Evolutionary conservation across 257 asterid genomes (phyloP).

Genomic region (Pogostemon cablin): DNA sequence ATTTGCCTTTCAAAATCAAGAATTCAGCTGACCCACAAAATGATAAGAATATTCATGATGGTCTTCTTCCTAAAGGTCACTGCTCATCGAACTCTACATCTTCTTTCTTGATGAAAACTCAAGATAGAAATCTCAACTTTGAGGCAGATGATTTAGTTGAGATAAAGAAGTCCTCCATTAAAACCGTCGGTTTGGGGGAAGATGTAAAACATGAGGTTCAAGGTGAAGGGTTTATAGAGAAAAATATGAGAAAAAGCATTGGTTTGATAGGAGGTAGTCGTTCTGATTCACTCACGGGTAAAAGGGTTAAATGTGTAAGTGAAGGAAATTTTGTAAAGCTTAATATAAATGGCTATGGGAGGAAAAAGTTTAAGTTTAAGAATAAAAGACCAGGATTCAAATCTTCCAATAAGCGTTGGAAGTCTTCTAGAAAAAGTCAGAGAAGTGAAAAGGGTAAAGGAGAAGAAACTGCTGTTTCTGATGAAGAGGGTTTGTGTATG

Average conservation of each 20-base stretch:
- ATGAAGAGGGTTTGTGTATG: conserved; percentile 63
- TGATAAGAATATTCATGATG: conserved; percentile 30
- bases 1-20: conserved; percentile 47
- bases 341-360: conserved; percentile 87
- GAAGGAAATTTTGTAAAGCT: conserved; percentile 97
- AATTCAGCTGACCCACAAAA: conserved; percentile 31
- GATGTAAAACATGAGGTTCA: conserved; percentile 28
- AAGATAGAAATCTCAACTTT: conserved; percentile 49
- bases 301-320: conserved; percentile 52
- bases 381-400: conserved; percentile 49
- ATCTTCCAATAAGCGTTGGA: conserved; percentile 49
- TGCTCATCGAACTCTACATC: conserved; percentile 54
- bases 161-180: conserved; percentile 27
- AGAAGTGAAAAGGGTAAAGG: conserved; percentile 41
- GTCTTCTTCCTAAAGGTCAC: conserved; percentile 54
- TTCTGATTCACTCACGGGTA: conserved; percentile 38
- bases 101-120: conserved; percentile 49
- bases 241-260: conserved; percentile 49
- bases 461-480: conserved; percentile 44
- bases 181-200: conserved; percentile 30
- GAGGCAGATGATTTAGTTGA: conserved; percentile 51
- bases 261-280: conserved; percentile 51
- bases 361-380: conserved; percentile 64
- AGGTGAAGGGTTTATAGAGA: conserved; percentile 21
- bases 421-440: conserved; percentile 44